phyloP scores from a whole-genome alignment of 2,329 filamentous ascomycete species.

The Stachybotrys chlorohalonatus region DNA sequence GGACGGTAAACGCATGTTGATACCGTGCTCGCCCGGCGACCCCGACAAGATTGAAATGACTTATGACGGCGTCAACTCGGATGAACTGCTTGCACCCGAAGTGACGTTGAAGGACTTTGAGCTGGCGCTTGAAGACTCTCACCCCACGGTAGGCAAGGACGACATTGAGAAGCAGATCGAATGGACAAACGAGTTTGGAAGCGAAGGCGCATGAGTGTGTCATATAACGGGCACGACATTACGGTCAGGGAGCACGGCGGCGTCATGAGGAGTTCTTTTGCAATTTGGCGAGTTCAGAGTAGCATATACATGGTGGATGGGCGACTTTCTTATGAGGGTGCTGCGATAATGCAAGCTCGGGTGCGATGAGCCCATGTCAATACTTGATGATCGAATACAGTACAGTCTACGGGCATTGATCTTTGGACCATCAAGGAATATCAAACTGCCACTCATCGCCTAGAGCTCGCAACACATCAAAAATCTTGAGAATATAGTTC shows the following conservation, averaged over 20 bases:
- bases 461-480: no score
- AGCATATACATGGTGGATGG: neutral
- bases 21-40: constrained; percentile 91
- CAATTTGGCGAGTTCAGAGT: neutral
- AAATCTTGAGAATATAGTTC: no score
- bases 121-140: constrained; percentile 77
- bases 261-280: neutral
- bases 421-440: neutral
- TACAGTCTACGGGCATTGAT: neutral
- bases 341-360: neutral
- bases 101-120: constrained; percentile 87
- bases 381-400: neutral
- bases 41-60: constrained; percentile 82
- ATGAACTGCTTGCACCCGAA: constrained; percentile 76
- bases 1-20: constrained; percentile 60
- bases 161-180: constrained; percentile 79
- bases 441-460: neutral
- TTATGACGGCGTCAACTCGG: constrained; percentile 79
- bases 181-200: constrained; percentile 95
- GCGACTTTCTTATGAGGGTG: neutral
- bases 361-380: neutral
- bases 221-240: neutral
- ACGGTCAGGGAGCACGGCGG: neutral
- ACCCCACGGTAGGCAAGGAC: constrained; percentile 82
- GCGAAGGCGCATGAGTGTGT: constrained; percentile 57